Evolutionary conservation across 2,329 filamentous ascomycete species (phyloP).

Genomic region (Verticillium albo-atrum): DNA sequence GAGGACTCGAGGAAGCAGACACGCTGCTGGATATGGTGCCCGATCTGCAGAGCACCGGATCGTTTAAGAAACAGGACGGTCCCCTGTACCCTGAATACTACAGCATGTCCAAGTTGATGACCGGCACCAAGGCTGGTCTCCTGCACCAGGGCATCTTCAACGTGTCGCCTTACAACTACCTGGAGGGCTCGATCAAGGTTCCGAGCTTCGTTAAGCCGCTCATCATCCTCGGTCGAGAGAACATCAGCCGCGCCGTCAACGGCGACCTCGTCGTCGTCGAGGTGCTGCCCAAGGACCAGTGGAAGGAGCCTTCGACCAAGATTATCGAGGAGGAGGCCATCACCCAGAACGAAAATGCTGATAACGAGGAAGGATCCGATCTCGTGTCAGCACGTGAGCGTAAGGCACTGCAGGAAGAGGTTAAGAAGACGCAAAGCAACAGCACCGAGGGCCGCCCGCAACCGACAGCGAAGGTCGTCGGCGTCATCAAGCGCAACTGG

Average conservation of each 20-base stretch:
- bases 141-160: conserved; percentile 95
- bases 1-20: conserved; percentile 76
- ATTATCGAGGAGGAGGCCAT: conserved; percentile 92
- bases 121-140: conserved; percentile 80
- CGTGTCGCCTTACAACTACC: conserved; percentile 95
- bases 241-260: conserved; percentile 90
- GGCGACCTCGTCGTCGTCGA: conserved; percentile 93
- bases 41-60: conserved; percentile 66
- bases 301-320: conserved; percentile 93
- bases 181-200: conserved; percentile 89
- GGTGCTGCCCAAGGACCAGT: conserved; percentile 87
- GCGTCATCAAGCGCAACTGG: conserved; percentile 94
- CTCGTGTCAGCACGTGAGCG: conserved; percentile 87
- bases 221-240: conserved; percentile 85
- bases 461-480: conserved; percentile 88
- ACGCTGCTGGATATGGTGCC: conserved; percentile 90
- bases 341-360: conserved; percentile 90
- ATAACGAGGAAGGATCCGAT: conserved; percentile 67
- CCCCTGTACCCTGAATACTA: conserved; percentile 88
- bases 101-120: conserved; percentile 88
- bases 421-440: conserved; percentile 76
- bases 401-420: conserved; percentile 84
- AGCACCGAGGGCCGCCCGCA: conserved; percentile 73
- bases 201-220: conserved; percentile 86
- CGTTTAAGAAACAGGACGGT: conserved; percentile 56